Evolutionary conservation across 2,329 filamentous ascomycete species (phyloP).

Genomic region (Xylaria sp.): DNA sequence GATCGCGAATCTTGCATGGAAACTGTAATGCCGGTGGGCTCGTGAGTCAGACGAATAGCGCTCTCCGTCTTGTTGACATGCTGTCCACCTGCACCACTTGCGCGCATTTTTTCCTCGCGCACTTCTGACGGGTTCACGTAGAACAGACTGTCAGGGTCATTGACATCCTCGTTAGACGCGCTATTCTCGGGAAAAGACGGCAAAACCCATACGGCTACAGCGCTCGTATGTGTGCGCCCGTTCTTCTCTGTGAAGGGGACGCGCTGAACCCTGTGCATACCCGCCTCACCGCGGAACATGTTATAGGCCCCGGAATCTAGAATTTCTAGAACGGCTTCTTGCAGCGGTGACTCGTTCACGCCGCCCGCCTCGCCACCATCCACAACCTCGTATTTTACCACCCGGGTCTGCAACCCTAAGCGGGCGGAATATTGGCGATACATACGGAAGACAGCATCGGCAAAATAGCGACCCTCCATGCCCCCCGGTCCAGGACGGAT

Average conservation of each 20-base stretch:
- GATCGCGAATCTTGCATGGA: constrained; percentile 93
- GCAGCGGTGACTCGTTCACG: constrained; percentile 73
- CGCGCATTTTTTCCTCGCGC: constrained; percentile 86
- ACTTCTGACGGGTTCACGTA: constrained; percentile 89
- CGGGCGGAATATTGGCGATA: constrained; percentile 82
- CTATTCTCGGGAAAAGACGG: constrained; percentile 77
- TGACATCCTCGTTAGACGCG: constrained; percentile 68
- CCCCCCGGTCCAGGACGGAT: constrained; percentile 93
- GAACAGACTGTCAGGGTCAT: constrained; percentile 91
- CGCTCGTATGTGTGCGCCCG: constrained; percentile 92
- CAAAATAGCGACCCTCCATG: constrained; percentile 90
- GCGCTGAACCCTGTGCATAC: constrained; percentile 94
- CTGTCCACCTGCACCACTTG: constrained; percentile 91
- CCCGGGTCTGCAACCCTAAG: constrained; percentile 70
- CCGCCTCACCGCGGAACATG: constrained; percentile 84
- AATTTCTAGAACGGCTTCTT: constrained; percentile 90
- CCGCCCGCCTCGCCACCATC: constrained; percentile 69
- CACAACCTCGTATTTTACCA: constrained; percentile 83
- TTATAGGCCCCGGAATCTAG: constrained; percentile 82
- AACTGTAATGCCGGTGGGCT: constrained; percentile 86
- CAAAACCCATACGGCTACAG: constrained; percentile 90
- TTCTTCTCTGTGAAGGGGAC: constrained; percentile 91
- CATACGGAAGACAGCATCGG: constrained; percentile 88
- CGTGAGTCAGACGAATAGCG: constrained; percentile 90
- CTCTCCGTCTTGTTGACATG: constrained; percentile 99